Base-by-base conservation (phyloP, 306 rosid species). In the Crataegus laevigata region DNA sequence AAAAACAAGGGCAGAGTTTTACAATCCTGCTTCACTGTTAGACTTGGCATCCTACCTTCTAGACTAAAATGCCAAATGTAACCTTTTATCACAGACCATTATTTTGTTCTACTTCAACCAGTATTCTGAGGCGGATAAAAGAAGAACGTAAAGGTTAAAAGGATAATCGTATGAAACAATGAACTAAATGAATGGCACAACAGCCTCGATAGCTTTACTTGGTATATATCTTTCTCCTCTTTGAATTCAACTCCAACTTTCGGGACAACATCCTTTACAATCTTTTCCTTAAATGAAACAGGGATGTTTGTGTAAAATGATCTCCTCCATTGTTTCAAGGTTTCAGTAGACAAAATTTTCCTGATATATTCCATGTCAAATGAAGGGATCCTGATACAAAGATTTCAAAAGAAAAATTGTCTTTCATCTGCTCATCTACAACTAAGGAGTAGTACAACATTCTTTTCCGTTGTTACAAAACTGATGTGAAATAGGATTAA, bases 241-340 rank as follows among this genome's bases (percentile, higher is more conserved):
- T 24, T 75, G 73, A 80, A 87, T 9, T 80, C 55, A 64, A 82
- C 54, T 13, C 84, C 87, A 77, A 75, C 66, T 3, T 61, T 47
- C 30, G 75, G 69, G 34, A 61, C 58, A 24, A 68, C 87, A 59
- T 78, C 69, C 4, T 43, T 40, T 11, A 57, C 12, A 42, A 84
- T 69, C 59, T 78, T 57, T 22, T 87, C 87, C 80, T 77, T 69
- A 72, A 69, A 80, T 19, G 71, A 73, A 24, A 72, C 22, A 34
- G 91, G 76, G 63, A 82, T 40, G 43, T 34, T 72, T 51, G 86
- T 84, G 79, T 80, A 38, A 68, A 87, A 84, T 6, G n/a, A 29
- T 73, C 78, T 80, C 69, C 43, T 80, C 54, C 74, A 25, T 21
- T 58, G 73, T 63, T 72, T 69, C 69, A 26, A 36, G 29, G 64